phyloP scores from a whole-genome alignment of 345 rosid species.

The Eucalyptus leucophloia region DNA sequence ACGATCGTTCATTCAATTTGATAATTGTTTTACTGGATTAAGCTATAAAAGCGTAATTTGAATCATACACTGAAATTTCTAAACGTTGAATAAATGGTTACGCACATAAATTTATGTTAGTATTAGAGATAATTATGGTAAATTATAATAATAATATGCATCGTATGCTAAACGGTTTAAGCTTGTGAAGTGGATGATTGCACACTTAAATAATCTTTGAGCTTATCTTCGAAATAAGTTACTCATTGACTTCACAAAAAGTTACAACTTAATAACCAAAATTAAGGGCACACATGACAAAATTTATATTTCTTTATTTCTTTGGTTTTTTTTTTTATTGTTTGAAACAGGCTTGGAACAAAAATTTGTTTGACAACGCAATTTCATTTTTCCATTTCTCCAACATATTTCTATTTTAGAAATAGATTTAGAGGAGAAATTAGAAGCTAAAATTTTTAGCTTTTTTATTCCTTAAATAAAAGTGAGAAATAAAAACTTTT shows the following conservation, averaged over 20 bases:
- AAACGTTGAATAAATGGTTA: background rate
- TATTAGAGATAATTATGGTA: background rate
- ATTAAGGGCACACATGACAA: fast-evolving
- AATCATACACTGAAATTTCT: background rate
- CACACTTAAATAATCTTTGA: background rate
- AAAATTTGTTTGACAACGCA: too few relatives aligned
- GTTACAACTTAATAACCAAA: background rate
- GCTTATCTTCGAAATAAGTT: background rate
- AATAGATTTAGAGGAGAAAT: too few relatives aligned
- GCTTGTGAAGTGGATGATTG: background rate
- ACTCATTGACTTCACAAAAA: background rate
- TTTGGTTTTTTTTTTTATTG: too few relatives aligned
- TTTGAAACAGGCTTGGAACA: too few relatives aligned
- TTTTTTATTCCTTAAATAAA: fast-evolving
- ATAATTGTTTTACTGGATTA: background rate
- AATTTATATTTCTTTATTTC: too few relatives aligned
- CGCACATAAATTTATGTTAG: background rate
- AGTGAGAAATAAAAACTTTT: too few relatives aligned
- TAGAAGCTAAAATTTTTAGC: too few relatives aligned
- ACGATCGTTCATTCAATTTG: background rate
- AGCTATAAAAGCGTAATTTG: background rate
- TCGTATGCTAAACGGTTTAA: background rate
- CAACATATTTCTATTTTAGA: too few relatives aligned
- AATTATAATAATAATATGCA: background rate
- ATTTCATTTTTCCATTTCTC: too few relatives aligned